Conservation (phyloP, 352 stramenopile genomes). For the Phytophthora sojae region DNA sequence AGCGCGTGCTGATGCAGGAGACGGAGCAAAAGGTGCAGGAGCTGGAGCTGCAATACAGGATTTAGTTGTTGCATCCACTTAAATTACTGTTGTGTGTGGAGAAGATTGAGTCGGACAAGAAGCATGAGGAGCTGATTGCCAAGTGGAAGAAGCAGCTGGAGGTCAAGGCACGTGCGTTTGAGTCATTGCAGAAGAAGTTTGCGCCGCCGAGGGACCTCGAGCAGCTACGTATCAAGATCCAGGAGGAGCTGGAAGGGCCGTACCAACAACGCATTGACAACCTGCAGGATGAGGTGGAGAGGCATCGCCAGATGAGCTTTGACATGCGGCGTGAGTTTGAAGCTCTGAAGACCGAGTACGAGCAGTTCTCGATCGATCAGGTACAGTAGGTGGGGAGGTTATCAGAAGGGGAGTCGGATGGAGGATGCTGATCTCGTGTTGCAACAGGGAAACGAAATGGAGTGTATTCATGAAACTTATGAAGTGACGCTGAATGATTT, state of each 20-base stretch:
- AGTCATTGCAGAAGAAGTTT: constrained; percentile 85
- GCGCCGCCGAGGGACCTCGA: constrained; percentile 83
- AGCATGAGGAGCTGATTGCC: constrained; percentile 81
- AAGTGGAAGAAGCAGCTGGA: constrained; percentile 90
- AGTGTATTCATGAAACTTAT: constrained; percentile 77
- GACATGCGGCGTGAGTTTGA: constrained; percentile 78
- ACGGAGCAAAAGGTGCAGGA: constrained; percentile 75
- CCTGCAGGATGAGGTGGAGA: constrained; percentile 79
- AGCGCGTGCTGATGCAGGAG: constrained; percentile 80
- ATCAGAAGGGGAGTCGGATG: not conserved
- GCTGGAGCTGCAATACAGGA: not conserved
- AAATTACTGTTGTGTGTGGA: not conserved
- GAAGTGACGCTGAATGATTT: constrained; percentile 65
- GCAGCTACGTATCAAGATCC: constrained; percentile 83
- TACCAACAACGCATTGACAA: constrained; percentile 71
- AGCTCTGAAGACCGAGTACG: constrained; percentile 86
- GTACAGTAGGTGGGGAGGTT: constrained; percentile 16
- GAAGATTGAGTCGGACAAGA: constrained; percentile 82
- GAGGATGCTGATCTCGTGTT: not conserved
- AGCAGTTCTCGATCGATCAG: constrained; percentile 83
- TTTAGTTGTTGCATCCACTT: not conserved
- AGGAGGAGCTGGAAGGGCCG: constrained; percentile 82
- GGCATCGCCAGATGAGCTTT: constrained; percentile 72
- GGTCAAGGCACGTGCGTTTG: constrained; percentile 81
- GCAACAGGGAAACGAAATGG: constrained; percentile 72